Evolutionary conservation across 192 early-diverging fungal genomes (phyloP).

Genomic region (Phycomyces nitens): DNA sequence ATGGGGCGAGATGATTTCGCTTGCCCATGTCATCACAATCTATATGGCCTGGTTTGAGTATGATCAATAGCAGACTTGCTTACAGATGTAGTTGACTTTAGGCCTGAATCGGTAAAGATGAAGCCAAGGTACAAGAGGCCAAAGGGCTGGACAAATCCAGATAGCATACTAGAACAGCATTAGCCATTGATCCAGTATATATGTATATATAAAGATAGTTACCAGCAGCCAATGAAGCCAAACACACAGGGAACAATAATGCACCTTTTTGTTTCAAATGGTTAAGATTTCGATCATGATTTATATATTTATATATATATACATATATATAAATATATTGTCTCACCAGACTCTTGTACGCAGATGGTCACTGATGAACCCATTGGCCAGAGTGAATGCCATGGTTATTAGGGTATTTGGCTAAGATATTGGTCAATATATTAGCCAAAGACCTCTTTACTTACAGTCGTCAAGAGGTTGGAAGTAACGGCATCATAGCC

Average conservation of each 20-base stretch:
- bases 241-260: slow-evolving; percentile 29
- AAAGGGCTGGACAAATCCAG: slow-evolving; percentile 36
- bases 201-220: not conserved
- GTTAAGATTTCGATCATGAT: no score
- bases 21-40: slow-evolving; percentile 42
- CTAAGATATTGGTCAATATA: slow-evolving; percentile 9
- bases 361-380: slow-evolving; percentile 29
- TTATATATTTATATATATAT: not conserved
- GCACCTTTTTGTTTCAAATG: no score
- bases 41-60: not conserved
- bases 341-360: slow-evolving; percentile 32
- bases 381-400: slow-evolving; percentile 27
- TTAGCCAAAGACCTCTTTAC: no score
- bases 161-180: slow-evolving; percentile 20
- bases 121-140: slow-evolving; percentile 29
- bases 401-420: slow-evolving; percentile 37
- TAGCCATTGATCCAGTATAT: not conserved
- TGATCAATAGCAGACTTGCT: not conserved
- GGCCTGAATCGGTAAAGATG: slow-evolving; percentile 26
- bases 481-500: slow-evolving; percentile 34
- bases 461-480: slow-evolving; percentile 36
- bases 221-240: slow-evolving; percentile 31
- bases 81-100: slow-evolving; percentile 27
- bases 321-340: not conserved
- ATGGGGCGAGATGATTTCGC: slow-evolving; percentile 28